Base-by-base conservation (phyloP, 352 stramenopile genomes). In the Phytophthora capsici region DNA sequence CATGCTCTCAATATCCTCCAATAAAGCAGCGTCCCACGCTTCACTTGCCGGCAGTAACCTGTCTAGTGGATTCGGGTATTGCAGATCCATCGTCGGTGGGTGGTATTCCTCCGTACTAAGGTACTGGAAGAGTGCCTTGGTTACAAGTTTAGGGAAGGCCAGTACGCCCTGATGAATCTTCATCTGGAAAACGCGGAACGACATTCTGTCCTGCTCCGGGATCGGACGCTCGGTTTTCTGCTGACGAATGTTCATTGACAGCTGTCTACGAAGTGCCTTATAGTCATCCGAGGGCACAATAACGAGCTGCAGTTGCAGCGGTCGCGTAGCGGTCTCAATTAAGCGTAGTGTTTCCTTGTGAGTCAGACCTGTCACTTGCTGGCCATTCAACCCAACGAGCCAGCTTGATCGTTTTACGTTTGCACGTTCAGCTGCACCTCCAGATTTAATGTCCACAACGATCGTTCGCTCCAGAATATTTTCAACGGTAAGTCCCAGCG, bases 381-480 rank as follows among this genome's bases (percentile, higher is more conserved):
- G 68, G 14, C 77, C 83, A 56, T 96, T 96, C 10, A 96, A 74
- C 30, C 76, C 77, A 19, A 96, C 82, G 1, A 96, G 77, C 88
- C 86, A 96, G 49, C 86, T 95, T 25, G 84, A 92, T 19, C 84
- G 79, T 58, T 88, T 91, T n/a, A 96, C 81, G 13, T 84, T 77
- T 4, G 86, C 88, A 7, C 80, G 80, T 20, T 92, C 82, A 26
- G 86, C 88, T 37, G 86, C 85, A 17, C 86, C 86, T 25, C 80
- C 81, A 32, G 85, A 74, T 73, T 95, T 96, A 57, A 96, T 94
- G 38, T 95, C 87, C 17, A 96, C 88, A 32, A 96, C 84, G 40
- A 96, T 93, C 19, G 88, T 96, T 50, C 88, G 78, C 75, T 95
- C 88, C 8, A 94, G 51, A 25, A 95, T 93, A 32, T 96, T 96